Percentiles rank a stretch among this genome's conserved stretches.
Evolutionary conservation across 345 rosid genomes (phyloP).

Genomic region (Gossypioides kirkii): DNA sequence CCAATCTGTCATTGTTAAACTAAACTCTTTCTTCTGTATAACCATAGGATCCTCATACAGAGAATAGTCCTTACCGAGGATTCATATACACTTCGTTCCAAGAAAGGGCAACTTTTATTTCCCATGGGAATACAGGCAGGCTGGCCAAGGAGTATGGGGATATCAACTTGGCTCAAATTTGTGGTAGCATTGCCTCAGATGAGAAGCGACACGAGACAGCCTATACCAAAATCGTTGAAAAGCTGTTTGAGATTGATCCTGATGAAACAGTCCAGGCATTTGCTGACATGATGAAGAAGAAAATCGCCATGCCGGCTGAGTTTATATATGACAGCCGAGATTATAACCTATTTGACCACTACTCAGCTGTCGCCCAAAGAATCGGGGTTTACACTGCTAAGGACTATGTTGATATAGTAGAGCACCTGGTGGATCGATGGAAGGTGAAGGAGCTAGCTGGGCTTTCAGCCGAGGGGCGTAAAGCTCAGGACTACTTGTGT

Average conservation of each 20-base stretch:
- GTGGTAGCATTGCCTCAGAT: conserved; percentile 82
- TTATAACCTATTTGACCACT: conserved; percentile 67
- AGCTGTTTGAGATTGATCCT: conserved; percentile 84
- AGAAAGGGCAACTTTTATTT: conserved; percentile 92
- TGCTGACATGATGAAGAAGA: conserved; percentile 96
- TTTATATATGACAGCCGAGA: conserved; percentile 75
- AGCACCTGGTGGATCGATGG: conserved; percentile 81
- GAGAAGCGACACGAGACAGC: conserved; percentile 96
- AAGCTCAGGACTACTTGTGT: conserved; percentile 83
- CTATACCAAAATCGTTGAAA: conserved; percentile 79
- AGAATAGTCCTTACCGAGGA: conserved; percentile 80
- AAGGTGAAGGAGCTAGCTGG: conserved; percentile 54
- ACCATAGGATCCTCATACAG: conserved; percentile 67
- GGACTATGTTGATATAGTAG: conserved; percentile 82
- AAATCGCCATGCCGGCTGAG: conserved; percentile 92
- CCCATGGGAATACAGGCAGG: conserved; percentile 91
- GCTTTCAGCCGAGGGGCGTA: conserved; percentile 69
- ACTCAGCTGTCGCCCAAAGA: conserved; percentile 76
- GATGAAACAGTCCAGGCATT: conserved; percentile 65
- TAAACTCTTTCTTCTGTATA: background rate
- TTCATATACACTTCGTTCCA: conserved; percentile 90
- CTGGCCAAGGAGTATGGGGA: conserved; percentile 83
- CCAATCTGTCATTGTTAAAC: background rate
- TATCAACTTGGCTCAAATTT: conserved; percentile 69
- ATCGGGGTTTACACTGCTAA: conserved; percentile 79